Evolutionary conservation across 2,329 filamentous ascomycete genomes (phyloP), one percentile per base, ranked within the genome.

Genomic region (Pyrenophora seminiperda): DNA sequence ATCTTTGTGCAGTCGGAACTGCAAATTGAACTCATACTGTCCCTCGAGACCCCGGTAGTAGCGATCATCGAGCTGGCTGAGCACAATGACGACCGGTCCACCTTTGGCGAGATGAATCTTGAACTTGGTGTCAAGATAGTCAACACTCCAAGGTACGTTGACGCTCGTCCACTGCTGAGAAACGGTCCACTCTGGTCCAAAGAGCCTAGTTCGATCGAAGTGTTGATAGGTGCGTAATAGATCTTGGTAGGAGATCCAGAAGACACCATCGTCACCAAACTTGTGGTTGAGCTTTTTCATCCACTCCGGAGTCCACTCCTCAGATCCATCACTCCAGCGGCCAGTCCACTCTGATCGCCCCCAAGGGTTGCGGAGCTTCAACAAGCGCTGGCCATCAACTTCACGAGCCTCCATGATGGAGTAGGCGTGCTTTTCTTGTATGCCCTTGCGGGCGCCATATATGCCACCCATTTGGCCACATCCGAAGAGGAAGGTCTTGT

Each of bases 261-360:
- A 84, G 24, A 84, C 62, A 7, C 88, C 89, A 60, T 92, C 89
- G 58, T 90, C 87, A 31, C 89, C 88, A 59, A 92, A 92, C 33
- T 82, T 84, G 67, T 92, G 88, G 37, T 81, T 79, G 1, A 94
- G 79, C 61, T 87, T 85, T 52, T 84, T 75, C 73, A 93, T 85
- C 83, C 87, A 90, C 59, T 91, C 86, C 0, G 88, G 79, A 1
- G 88, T 93, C 90, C 90, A 95, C 71, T 93, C 86, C 62, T 90
- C 88, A 5, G 87, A 90, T 0, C 90, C 90, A 65, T 94, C 90
- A 30, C 83, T 86, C 89, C 90, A 94, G 1, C 88, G 79, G 1
- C 90, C 90, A 22, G 83, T 88, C 89, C 90, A 94, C 72, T 91
- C 90, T 24, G 83, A 84, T 56, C 85, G 84, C 1, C 90, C 90